A percentile compares a stretch with the other conserved stretches of the same genome.
These are phyloP conservation scores for Umbelopsis vinacea DNA, from an alignment of 192 early-diverging fungal genomes.

Conservation along the genomic window DNA sequence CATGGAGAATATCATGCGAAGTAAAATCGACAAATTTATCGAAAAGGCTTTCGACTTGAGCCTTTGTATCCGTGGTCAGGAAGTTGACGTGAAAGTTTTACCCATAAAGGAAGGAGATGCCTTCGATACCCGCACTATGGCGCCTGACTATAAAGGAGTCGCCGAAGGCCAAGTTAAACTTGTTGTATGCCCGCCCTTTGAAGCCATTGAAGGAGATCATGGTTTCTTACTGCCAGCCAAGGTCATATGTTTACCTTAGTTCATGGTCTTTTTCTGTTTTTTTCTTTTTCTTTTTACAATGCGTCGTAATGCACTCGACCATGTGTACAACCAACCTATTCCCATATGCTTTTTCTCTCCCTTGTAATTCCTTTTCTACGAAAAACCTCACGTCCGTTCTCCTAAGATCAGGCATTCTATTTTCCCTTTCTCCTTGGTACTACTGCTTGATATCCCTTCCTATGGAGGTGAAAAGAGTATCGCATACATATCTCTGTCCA, in stretches of 20 bases:
- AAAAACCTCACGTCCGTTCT: not conserved
- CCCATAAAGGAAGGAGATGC: constrained; percentile 25
- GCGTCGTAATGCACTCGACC: not conserved
- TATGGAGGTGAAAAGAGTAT: too few relatives aligned
- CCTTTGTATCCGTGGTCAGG: constrained; percentile 30
- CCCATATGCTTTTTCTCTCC: not conserved
- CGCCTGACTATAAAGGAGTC: constrained; percentile 27
- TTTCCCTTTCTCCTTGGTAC: too few relatives aligned
- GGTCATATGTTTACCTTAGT: constrained; percentile 20
- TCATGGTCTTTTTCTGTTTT: not conserved
- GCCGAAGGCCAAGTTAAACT: constrained; percentile 29
- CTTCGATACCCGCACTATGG: constrained; percentile 30
- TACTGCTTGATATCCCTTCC: too few relatives aligned
- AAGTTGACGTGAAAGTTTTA: constrained; percentile 18
- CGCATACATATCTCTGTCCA: too few relatives aligned
- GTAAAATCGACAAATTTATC: constrained; percentile 23
- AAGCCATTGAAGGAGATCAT: constrained; percentile 37
- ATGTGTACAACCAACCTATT: constrained; percentile 11
- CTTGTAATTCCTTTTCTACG: not conserved
- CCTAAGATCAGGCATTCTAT: too few relatives aligned
- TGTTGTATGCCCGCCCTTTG: constrained; percentile 32
- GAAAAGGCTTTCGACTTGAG: constrained; percentile 17
- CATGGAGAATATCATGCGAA: not conserved
- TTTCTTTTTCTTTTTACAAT: not conserved
- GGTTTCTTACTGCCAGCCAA: constrained; percentile 38